Base-by-base conservation (phyloP, 768 basidiomycete species). In the Lentinus tigrinus region DNA sequence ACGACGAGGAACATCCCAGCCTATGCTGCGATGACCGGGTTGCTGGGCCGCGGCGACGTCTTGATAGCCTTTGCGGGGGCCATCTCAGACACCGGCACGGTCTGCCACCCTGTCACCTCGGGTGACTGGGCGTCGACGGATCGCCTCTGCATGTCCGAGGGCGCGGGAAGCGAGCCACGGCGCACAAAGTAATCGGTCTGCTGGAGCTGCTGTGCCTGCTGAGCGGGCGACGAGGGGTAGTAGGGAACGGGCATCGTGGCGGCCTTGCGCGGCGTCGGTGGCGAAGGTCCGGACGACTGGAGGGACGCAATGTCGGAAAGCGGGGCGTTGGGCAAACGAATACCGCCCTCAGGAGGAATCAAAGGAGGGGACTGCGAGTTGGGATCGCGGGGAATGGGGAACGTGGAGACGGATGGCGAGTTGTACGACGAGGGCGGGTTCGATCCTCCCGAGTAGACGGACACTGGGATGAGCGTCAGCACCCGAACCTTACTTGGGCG, bases 261-360 rank as follows among this genome's bases (percentile, higher is more conserved):
- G 9, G 67, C 50, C 54, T 69, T 72, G 56, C 72, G 69, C 23
- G 71, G 70, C 26, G 67, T 63, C 28, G 67, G 62, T 4, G 60
- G 57, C 19, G 58, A 49, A 19, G 57, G 58, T 38, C 52, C 37
- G 4, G 69, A 64, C 43, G 43, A 46, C 61, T 69, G 69, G 4
- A 80, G 70, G 5, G 85, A 81, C 2, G 85, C 84, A 58, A 91
- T 83, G 67, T 90, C 89, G 13, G 82, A 80, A 37, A 90, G 77
- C 1, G 88, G 87, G 8, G 87, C 82, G 61, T 85, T 88, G 16
- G 89, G 89, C 8, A 91, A 81, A 37, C 89, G 84, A 67, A 91
- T 91, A 19, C 83, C 84, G 28, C 78, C 79, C 57, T 85, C 85
- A 28, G 68, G 69, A 2, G 74, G 66, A 19, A 48, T 47, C 24